Percentiles rank a stretch among this genome's conserved stretches.
Conservation (phyloP, 1,139 yeast genomes). For the Hansenula lynferdii region DNA sequence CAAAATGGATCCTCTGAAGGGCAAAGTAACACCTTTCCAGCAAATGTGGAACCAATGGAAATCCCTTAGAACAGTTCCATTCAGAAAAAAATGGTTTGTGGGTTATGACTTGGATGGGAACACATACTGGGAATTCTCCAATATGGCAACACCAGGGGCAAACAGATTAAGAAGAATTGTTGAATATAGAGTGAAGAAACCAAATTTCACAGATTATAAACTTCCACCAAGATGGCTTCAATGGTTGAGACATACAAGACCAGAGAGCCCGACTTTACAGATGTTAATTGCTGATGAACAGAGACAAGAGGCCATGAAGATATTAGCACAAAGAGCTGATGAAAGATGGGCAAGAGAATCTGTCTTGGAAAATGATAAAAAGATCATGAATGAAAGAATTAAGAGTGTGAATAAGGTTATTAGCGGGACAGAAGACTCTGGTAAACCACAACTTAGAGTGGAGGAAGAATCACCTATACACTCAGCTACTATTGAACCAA, state of each 20-base stretch:
- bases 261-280: constrained; percentile 52
- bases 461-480: constrained; percentile 28
- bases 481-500: constrained; percentile 32
- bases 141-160: constrained; percentile 21
- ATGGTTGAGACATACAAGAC: constrained; percentile 69
- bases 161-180: constrained; percentile 31
- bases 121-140: constrained; percentile 79
- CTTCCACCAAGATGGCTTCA: constrained; percentile 73
- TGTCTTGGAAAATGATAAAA: constrained; percentile 12
- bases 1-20: constrained; percentile 33
- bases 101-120: constrained; percentile 78
- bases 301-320: constrained; percentile 50
- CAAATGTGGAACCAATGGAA: constrained; percentile 54
- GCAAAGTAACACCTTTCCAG: constrained; percentile 28
- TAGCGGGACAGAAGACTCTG: no score
- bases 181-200: constrained; percentile 28
- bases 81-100: constrained; percentile 39
- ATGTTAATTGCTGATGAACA: constrained; percentile 56
- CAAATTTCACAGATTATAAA: constrained; percentile 34
- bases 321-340: constrained; percentile 57
- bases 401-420: constrained; percentile 5
- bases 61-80: constrained; percentile 60
- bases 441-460: constrained; percentile 1
- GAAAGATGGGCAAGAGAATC: constrained; percentile 46
- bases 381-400: constrained; percentile 9